These are phyloP conservation scores for Porphyrellus cyaneotinctus DNA, from an alignment of 768 basidiomycete species.

Conservation along the genomic window DNA sequence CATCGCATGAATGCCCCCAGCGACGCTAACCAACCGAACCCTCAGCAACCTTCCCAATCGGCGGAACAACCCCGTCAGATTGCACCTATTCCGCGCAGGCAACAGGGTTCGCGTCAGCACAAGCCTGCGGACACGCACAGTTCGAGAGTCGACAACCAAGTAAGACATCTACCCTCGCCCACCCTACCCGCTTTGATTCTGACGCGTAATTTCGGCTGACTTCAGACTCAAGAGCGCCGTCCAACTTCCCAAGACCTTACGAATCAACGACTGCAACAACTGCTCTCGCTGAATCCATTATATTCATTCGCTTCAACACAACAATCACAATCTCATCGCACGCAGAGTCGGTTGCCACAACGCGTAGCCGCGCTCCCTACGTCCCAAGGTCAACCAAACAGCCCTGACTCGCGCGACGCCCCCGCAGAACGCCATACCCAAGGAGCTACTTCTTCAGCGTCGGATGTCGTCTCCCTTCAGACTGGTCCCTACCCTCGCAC, in stretches of 20 bases:
- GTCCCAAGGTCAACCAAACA: background rate
- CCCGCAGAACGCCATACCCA: constrained; percentile 3
- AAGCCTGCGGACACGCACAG: background rate
- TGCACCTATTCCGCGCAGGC: constrained; percentile 11
- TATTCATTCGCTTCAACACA: background rate
- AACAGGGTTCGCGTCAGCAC: background rate
- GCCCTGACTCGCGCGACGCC: background rate
- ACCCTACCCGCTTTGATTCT: too few relatives aligned
- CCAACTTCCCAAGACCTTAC: constrained; percentile 9
- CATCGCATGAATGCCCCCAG: background rate
- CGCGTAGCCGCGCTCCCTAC: background rate
- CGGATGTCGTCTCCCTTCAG: background rate
- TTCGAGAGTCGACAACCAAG: constrained; percentile 4
- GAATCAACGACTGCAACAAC: constrained; percentile 23
- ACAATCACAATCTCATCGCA: background rate
- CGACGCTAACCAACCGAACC: background rate
- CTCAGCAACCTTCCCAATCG: background rate
- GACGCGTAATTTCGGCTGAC: too few relatives aligned
- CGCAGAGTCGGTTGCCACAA: constrained; percentile 2
- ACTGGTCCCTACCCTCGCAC: constrained; percentile 1
- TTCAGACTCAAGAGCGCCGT: constrained; percentile 1
- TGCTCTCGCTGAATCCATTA: constrained; percentile 14
- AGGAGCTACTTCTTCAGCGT: constrained; percentile 1
- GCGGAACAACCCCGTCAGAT: constrained; percentile 12
- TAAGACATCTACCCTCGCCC: background rate